Percentiles rank a stretch among this genome's conserved stretches.
phyloP scores from a whole-genome alignment of 495 filamentous ascomycete genomes.

The Aspergillus incahuasiensis region DNA sequence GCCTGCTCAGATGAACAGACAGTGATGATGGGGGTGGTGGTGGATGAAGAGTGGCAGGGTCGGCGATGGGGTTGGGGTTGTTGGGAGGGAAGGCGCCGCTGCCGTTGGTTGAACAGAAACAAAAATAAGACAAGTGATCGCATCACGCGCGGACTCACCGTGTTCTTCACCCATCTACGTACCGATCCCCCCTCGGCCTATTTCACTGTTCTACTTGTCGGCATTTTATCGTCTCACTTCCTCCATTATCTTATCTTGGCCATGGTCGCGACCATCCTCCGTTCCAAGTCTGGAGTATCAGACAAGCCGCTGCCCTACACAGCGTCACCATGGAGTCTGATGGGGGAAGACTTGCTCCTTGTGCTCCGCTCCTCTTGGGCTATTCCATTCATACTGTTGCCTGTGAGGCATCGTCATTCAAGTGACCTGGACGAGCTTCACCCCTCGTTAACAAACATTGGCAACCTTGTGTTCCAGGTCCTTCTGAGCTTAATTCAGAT shows the following conservation, averaged over 20 bases:
- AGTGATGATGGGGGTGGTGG: background rate
- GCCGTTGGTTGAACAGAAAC: background rate
- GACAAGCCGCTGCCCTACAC: constrained; percentile 43
- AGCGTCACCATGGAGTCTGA: constrained; percentile 51
- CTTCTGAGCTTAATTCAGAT: constrained; percentile 41
- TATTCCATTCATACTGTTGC: constrained; percentile 50
- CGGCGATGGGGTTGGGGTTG: background rate
- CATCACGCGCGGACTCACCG: background rate
- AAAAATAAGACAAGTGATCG: background rate
- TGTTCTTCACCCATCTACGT: background rate
- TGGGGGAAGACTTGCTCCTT: constrained; percentile 51
- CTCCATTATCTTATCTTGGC: background rate
- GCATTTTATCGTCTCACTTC: background rate
- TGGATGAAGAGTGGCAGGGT: background rate
- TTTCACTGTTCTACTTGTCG: background rate
- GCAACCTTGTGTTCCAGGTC: constrained; percentile 46
- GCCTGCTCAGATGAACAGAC: background rate
- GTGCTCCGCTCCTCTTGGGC: constrained; percentile 47
- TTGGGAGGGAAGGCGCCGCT: background rate
- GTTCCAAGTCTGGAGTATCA: background rate
- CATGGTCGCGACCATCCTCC: constrained; percentile 1
- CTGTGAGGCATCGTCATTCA: constrained; percentile 39
- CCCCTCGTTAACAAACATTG: constrained; percentile 42
- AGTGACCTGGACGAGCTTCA: constrained; percentile 53
- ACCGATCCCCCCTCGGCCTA: background rate